Conservation (phyloP, 441 rosid species). For the Aleurites moluccanus region DNA sequence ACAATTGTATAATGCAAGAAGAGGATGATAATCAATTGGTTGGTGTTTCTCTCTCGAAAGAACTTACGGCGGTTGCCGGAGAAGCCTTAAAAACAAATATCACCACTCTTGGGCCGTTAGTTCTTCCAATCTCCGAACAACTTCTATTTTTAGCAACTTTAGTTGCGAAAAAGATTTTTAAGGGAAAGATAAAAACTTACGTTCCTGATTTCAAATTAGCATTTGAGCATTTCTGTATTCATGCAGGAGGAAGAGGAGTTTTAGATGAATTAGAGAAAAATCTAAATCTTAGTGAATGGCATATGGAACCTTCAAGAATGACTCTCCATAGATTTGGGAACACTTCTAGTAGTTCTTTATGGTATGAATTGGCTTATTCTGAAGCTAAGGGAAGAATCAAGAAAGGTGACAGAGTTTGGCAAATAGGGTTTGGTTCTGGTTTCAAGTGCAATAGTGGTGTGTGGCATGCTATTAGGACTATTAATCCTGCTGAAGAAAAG, state of each 20-base stretch:
- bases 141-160: constrained; percentile 49
- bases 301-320: constrained; percentile 85
- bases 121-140: constrained; percentile 65
- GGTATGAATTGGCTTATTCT: constrained; percentile 75
- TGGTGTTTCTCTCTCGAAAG: constrained; percentile 64
- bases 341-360: constrained; percentile 77
- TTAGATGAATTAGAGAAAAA: constrained; percentile 68
- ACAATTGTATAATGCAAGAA: constrained; percentile 58
- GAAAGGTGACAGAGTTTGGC: constrained; percentile 73
- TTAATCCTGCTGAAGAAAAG: constrained; percentile 33
- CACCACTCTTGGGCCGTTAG: constrained; percentile 72
- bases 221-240: constrained; percentile 77
- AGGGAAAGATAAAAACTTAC: constrained; percentile 50
- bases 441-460: constrained; percentile 76
- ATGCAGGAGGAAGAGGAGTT: constrained; percentile 80
- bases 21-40: constrained; percentile 55
- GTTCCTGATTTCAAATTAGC: constrained; percentile 70
- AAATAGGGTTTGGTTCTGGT: constrained; percentile 86
- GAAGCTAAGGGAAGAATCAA: constrained; percentile 65
- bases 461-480: constrained; percentile 54
- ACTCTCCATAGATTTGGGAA: constrained; percentile 75
- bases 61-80: constrained; percentile 64
- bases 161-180: constrained; percentile 46
- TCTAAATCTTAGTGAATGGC: constrained; percentile 56
- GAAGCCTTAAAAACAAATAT: constrained; percentile 73